phyloP scores from a whole-genome alignment of 1,284 basidiomycete species.

The Fereydounia khargensis region DNA sequence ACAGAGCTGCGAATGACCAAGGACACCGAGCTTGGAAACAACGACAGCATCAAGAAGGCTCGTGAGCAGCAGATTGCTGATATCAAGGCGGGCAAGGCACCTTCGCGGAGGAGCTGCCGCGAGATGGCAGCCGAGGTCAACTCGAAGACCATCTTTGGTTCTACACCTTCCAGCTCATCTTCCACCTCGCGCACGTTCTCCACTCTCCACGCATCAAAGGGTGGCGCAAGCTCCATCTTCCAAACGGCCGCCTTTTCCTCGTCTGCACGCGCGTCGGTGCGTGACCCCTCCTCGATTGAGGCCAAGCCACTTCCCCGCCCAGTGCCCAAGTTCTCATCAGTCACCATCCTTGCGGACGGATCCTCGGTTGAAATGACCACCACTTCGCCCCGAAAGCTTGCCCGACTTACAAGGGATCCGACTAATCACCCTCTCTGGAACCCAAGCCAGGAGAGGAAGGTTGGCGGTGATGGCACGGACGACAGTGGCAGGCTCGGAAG shows the following conservation, averaged over 20 bases:
- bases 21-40: slow-evolving; percentile 54
- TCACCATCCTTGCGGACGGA: slow-evolving; percentile 52
- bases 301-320: slow-evolving; percentile 41
- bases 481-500: slow-evolving; percentile 52
- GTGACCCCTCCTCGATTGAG: slow-evolving; percentile 18
- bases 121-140: slow-evolving; percentile 19
- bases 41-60: slow-evolving; percentile 49
- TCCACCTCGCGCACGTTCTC: slow-evolving; percentile 15
- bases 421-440: slow-evolving; percentile 57
- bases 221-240: slow-evolving; percentile 8
- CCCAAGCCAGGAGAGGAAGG: slow-evolving; percentile 35
- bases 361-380: slow-evolving; percentile 52
- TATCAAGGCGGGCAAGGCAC: slow-evolving; percentile 40
- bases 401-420: slow-evolving; percentile 45
- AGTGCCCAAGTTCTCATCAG: slow-evolving; percentile 42
- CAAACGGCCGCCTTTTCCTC: slow-evolving; percentile 13
- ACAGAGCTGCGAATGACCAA: slow-evolving; percentile 45
- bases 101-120: slow-evolving; percentile 28
- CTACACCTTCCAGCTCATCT: slow-evolving; percentile 20
- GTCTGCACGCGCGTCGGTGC: slow-evolving; percentile 2
- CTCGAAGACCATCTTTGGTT: neutral
- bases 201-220: slow-evolving; percentile 1
- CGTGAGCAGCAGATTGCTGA: slow-evolving; percentile 39
- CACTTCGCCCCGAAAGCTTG: slow-evolving; percentile 46
- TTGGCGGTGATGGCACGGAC: slow-evolving; percentile 43